Evolutionary conservation across 2,329 filamentous ascomycete species (phyloP).

Genomic region (Falciphora oryzae): DNA sequence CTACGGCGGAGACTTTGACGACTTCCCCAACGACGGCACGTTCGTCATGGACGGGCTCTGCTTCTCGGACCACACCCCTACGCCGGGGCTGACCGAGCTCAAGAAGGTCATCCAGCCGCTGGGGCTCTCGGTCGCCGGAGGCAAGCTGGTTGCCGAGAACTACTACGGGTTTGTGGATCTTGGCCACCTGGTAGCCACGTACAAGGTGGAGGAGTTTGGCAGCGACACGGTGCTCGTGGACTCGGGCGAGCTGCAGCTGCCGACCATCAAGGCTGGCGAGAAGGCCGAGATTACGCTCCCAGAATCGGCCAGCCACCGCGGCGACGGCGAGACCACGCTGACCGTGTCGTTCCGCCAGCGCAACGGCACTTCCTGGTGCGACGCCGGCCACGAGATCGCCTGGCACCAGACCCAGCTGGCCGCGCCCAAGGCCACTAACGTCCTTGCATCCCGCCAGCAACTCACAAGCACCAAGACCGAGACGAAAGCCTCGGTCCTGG

Average conservation of each 20-base stretch:
- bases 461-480: constrained; percentile 13
- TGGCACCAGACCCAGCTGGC: constrained; percentile 43
- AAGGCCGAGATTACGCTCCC: constrained; percentile 29
- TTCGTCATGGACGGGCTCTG: constrained; percentile 59
- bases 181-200: constrained; percentile 35
- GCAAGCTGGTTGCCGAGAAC: constrained; percentile 34
- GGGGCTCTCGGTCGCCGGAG: constrained; percentile 29
- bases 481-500: constrained; percentile 20
- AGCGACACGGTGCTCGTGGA: constrained; percentile 28
- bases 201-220: constrained; percentile 36
- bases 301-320: constrained; percentile 21
- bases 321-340: constrained; percentile 36
- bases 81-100: constrained; percentile 49
- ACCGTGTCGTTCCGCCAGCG: constrained; percentile 39
- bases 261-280: constrained; percentile 32
- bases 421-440: constrained; percentile 14
- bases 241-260: constrained; percentile 34
- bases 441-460: constrained; percentile 10
- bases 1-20: constrained; percentile 58
- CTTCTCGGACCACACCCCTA: constrained; percentile 47
- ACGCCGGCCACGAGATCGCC: constrained; percentile 47
- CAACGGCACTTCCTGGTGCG: constrained; percentile 42
- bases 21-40: constrained; percentile 52
- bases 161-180: constrained; percentile 44
- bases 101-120: constrained; percentile 55